Conservation (phyloP, 2,329 filamentous ascomycete species). For the Diaporthe caulivora region DNA sequence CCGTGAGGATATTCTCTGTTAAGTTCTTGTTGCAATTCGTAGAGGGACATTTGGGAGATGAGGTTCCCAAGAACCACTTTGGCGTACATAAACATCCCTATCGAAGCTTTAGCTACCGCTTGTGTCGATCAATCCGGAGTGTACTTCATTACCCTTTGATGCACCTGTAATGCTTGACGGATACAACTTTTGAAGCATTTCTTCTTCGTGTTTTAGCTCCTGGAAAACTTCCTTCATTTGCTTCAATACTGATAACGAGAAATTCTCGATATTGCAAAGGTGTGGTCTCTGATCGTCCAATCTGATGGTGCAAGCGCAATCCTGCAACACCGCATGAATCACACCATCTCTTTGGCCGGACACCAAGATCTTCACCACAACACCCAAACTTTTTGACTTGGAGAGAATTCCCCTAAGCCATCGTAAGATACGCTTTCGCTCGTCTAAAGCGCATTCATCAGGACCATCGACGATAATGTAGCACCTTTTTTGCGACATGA, state of each 20-base stretch:
- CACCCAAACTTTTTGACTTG: not conserved
- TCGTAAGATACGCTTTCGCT: not conserved
- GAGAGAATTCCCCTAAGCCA: not conserved
- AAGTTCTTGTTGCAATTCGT: not conserved
- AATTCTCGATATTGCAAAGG: not conserved
- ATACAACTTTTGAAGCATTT: not conserved
- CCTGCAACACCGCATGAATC: not conserved
- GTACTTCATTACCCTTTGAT: not conserved
- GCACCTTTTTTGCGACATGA: not conserved
- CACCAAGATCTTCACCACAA: not conserved
- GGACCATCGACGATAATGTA: not conserved
- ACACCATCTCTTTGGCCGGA: not conserved
- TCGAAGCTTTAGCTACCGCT: not conserved
- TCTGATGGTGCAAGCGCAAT: not conserved
- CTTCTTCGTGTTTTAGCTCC: not conserved
- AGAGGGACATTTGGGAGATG: not conserved
- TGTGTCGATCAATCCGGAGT: not conserved
- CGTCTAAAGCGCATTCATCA: not conserved
- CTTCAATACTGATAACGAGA: not conserved
- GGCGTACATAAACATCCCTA: not conserved
- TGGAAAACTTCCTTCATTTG: not conserved
- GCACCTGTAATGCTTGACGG: not conserved
- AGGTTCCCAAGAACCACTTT: not conserved
- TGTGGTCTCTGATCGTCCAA: not conserved
- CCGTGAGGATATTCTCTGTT: not conserved